These are phyloP conservation scores for Naumovozyma dairenensis DNA, from an alignment of 805 yeast genomes.

Conservation along the genomic window DNA sequence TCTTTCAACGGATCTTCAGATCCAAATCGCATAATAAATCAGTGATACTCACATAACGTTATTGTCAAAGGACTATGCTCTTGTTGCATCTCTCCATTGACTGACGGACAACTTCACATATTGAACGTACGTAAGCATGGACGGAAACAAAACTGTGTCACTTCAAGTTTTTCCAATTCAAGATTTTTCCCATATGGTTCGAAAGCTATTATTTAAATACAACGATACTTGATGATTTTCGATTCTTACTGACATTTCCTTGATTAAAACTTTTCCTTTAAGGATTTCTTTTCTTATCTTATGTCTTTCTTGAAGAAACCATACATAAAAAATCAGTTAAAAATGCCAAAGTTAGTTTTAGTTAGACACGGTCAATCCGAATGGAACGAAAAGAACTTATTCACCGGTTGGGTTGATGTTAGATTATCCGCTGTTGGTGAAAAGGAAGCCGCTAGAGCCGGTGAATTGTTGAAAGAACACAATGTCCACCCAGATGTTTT, in stretches of 20 bases:
- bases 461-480: constrained; percentile 80
- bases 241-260: too few relatives aligned
- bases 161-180: too few relatives aligned
- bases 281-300: background rate
- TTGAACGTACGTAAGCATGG: too few relatives aligned
- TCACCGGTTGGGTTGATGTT: constrained; percentile 99
- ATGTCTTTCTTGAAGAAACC: background rate
- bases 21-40: too few relatives aligned
- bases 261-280: background rate
- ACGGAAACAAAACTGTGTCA: too few relatives aligned
- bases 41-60: too few relatives aligned
- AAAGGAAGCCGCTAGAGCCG: constrained; percentile 89
- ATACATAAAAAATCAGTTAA: background rate
- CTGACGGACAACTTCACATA: too few relatives aligned
- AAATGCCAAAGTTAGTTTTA: constrained; percentile 64
- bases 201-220: background rate
- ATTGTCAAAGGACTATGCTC: too few relatives aligned
- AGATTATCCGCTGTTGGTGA: constrained; percentile 73
- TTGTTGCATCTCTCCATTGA: too few relatives aligned
- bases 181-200: too few relatives aligned
- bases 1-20: too few relatives aligned
- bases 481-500: constrained; percentile 77
- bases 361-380: constrained; percentile 99
- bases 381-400: constrained; percentile 96
- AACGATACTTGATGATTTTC: too few relatives aligned